Evolutionary conservation across 2,329 filamentous ascomycete genomes (phyloP), one percentile per base, ranked within the genome.

Genomic region (Saccharata proteae): DNA sequence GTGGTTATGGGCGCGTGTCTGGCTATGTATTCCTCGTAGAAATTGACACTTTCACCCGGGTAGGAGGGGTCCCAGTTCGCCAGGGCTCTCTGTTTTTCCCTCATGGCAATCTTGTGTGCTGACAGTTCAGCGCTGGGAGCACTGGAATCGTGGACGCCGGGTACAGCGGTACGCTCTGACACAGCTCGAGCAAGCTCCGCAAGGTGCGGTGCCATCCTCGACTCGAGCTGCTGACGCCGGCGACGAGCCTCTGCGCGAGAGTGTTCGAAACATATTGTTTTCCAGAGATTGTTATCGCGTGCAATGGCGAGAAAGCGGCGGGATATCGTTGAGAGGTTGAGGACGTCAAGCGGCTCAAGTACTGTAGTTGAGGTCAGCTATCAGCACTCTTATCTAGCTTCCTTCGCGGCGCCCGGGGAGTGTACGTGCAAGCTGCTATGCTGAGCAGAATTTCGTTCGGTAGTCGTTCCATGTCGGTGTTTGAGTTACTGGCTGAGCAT

Each of bases 1-100:
- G 84, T 62, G 10, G 67, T 67, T n/a, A 84, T 65, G 0, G 77
- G 75, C 1, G 74, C 84, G 54, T 86, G 69, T 19, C 86, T 70
- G 32, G 86, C 82, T 39, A 92, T 78, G 48, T 85, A 93, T 54
- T 94, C 86, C 34, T 80, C 71, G 52, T 93, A 93, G 79, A 84
- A 94, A 29, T 80, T 74, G 13, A 86, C 65, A 23, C 63, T 64
- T 55, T 94, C 85, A 4, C 57, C 61, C 0, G 75, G 71, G 40
- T 79, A 84, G 0, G 72, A 73, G 1, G 82, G 82, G 43, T 93
- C 83, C 85, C 85, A 93, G 43, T 83, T 83, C 4, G 77, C 76
- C 47, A 80, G 62, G 68, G 14, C 61, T 56, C 31, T 23, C 16
- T 33, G 18, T 34, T 61, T 59, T 43, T 69, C 60, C 38, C 42